Evolutionary conservation across 306 rosid genomes (phyloP).

Genomic region (Acacia crassicarpa): DNA sequence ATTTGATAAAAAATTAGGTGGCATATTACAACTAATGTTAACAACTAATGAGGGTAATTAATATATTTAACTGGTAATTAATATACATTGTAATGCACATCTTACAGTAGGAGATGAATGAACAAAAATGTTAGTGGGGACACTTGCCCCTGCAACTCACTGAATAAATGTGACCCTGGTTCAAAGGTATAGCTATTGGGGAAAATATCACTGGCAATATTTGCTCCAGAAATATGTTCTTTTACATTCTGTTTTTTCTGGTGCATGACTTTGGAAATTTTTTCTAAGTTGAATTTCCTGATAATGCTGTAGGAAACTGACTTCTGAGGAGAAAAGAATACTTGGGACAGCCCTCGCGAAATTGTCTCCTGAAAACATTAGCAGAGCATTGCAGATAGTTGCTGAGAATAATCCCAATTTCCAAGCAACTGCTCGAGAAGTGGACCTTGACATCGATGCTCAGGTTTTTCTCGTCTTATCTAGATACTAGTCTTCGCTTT

Average conservation of each 20-base stretch:
- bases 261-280: slow-evolving; percentile 7
- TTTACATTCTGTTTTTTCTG: neutral
- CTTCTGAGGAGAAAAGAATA: slow-evolving; percentile 56
- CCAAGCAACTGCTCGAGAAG: slow-evolving; percentile 47
- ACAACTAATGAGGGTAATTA: too few relatives aligned
- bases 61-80: too few relatives aligned
- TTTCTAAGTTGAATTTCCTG: neutral
- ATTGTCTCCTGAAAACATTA: slow-evolving; percentile 58
- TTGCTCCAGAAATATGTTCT: neutral
- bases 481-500: slow-evolving; percentile 12
- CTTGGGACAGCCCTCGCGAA: slow-evolving; percentile 49
- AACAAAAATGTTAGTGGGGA: neutral
- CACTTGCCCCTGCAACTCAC: too few relatives aligned
- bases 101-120: neutral
- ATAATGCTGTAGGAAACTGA: slow-evolving; percentile 49
- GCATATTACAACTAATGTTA: too few relatives aligned
- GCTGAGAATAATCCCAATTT: slow-evolving; percentile 63
- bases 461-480: slow-evolving; percentile 48
- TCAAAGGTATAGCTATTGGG: neutral
- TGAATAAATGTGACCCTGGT: neutral
- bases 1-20: too few relatives aligned
- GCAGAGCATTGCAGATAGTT: slow-evolving; percentile 62
- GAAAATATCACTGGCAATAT: slow-evolving; percentile 10
- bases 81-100: too few relatives aligned
- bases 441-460: slow-evolving; percentile 72